Percentiles rank a stretch among this genome's conserved stretches.
Conservation (phyloP, 768 basidiomycete species). For the Piloderma croceum region DNA sequence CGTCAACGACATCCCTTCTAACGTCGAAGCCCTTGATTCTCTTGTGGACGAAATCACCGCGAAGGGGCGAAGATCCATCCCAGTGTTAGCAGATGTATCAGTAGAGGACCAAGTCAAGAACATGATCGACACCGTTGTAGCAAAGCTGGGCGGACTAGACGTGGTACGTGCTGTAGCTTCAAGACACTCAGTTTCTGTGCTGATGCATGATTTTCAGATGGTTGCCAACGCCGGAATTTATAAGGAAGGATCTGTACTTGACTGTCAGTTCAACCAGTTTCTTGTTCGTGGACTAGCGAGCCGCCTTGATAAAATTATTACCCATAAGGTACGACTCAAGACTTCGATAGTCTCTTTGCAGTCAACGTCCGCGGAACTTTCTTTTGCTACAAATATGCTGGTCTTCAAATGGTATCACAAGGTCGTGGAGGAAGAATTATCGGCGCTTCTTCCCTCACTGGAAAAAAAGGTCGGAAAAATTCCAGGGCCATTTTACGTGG, state of each 20-base stretch:
- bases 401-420: conserved; percentile 38
- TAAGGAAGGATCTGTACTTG: neutral
- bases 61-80: conserved; percentile 1
- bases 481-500: neutral
- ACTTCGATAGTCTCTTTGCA: conserved; percentile 26
- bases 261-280: neutral
- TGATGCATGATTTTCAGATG: conserved; percentile 6
- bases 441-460: conserved; percentile 37
- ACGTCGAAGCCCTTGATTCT: conserved; percentile 2
- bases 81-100: conserved; percentile 9
- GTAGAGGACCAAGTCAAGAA: conserved; percentile 13
- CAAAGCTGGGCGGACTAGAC: conserved; percentile 8
- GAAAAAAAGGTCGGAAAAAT: conserved; percentile 31
- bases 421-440: conserved; percentile 40
- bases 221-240: conserved; percentile 13
- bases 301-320: too few species aligned
- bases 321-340: too few species aligned
- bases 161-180: conserved; percentile 8
- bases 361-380: conserved; percentile 35
- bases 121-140: conserved; percentile 8
- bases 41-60: conserved; percentile 17
- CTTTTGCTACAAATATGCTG: conserved; percentile 39
- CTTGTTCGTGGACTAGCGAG: neutral
- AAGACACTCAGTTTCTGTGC: neutral
- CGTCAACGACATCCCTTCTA: conserved; percentile 22